Conservation (phyloP, 1,139 yeast species). For the Zhuliangozyma blackwelliae region DNA sequence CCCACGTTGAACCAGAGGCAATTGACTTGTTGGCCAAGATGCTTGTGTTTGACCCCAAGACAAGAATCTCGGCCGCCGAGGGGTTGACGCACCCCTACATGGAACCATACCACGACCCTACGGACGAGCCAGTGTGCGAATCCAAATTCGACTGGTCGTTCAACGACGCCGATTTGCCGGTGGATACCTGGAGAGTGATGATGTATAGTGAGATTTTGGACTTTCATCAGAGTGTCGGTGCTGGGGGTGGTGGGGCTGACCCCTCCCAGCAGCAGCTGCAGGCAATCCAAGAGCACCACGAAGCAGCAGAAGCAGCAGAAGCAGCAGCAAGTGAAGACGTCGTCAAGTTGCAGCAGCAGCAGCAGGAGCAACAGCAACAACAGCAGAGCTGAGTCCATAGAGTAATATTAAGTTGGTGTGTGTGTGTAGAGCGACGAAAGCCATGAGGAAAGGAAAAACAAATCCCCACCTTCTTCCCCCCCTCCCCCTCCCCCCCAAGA, state of each 20-base stretch:
- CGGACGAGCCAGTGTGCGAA: constrained; percentile 94
- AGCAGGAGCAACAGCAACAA: constrained; percentile 16
- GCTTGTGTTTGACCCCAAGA: constrained; percentile 92
- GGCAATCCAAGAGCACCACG: neutral
- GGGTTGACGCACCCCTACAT: constrained; percentile 88
- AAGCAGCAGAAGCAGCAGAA: constrained; percentile 3
- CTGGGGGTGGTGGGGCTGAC: constrained; percentile 7
- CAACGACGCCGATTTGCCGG: constrained; percentile 96
- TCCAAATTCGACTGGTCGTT: constrained; percentile 97
- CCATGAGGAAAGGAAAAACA: too few relatives aligned
- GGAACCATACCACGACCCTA: constrained; percentile 97
- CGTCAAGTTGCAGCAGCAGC: constrained; percentile 24
- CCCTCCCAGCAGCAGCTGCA: constrained; percentile 5
- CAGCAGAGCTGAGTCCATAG: too few relatives aligned
- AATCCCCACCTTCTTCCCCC: too few relatives aligned
- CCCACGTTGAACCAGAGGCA: constrained; percentile 87
- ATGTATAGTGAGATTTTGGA: constrained; percentile 96
- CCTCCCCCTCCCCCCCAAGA: too few relatives aligned
- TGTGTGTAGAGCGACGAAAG: too few relatives aligned
- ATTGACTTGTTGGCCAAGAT: constrained; percentile 82
- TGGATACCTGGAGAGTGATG: constrained; percentile 98
- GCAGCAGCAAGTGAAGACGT: constrained; percentile 12
- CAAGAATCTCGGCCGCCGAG: constrained; percentile 88
- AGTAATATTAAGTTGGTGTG: too few relatives aligned
- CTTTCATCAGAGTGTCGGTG: constrained; percentile 75